phyloP scores from a whole-genome alignment of 345 rosid species.

The Raphanus raphanistrum region DNA sequence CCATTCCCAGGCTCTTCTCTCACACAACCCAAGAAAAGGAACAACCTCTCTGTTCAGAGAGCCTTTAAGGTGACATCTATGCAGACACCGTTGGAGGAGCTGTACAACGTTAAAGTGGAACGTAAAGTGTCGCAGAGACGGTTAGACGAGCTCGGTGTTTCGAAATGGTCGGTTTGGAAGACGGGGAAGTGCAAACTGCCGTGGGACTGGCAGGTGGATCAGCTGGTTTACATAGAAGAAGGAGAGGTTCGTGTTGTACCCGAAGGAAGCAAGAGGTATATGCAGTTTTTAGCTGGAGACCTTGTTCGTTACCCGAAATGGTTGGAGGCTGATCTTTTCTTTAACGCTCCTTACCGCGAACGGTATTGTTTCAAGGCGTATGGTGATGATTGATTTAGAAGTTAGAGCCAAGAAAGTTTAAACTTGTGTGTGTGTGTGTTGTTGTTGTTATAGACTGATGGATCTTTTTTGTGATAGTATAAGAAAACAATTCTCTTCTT shows the following conservation, averaged over 20 bases:
- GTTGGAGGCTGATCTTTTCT: conserved; percentile 93
- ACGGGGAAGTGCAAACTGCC: conserved; percentile 79
- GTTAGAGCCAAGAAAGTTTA: background rate
- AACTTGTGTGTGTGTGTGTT: background rate
- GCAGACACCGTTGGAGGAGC: conserved; percentile 63
- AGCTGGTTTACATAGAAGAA: conserved; percentile 91
- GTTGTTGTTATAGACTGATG: conserved; percentile 12
- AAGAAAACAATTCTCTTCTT: background rate
- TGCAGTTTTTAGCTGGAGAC: conserved; percentile 87
- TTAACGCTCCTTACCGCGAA: conserved; percentile 81
- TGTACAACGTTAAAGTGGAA: conserved; percentile 79
- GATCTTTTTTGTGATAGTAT: conserved; percentile 5
- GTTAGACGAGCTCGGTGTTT: conserved; percentile 69
- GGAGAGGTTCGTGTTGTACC: conserved; percentile 97
- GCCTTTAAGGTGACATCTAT: conserved; percentile 50
- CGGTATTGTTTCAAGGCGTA: conserved; percentile 82
- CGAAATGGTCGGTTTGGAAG: conserved; percentile 86
- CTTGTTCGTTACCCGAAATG: conserved; percentile 90
- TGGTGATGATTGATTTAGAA: conserved; percentile 62
- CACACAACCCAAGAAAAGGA: conserved; percentile 29
- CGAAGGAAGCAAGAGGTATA: conserved; percentile 69
- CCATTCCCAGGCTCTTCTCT: conserved; percentile 30
- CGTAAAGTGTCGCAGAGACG: conserved; percentile 56
- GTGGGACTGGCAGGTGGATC: conserved; percentile 97
- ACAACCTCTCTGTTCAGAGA: conserved; percentile 8